Evolutionary conservation across 345 rosid genomes (phyloP).

Genomic region (Microthlaspi erraticum): DNA sequence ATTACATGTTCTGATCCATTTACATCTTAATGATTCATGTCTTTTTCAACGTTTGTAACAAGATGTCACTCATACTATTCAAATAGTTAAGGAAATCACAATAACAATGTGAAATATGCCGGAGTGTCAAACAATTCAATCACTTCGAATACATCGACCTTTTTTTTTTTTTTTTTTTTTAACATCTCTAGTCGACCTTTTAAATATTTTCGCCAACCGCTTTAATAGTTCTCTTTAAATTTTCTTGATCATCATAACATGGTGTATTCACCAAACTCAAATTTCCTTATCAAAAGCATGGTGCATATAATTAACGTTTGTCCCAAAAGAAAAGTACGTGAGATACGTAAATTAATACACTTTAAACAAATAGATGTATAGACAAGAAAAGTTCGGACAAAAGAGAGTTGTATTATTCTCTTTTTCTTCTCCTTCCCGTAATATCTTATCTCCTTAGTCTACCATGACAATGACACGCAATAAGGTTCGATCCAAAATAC

Average conservation of each 20-base stretch:
- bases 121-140: constrained; percentile 1
- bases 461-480: not conserved
- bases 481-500: constrained; percentile 2
- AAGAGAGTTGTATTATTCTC: not conserved
- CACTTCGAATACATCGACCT: not conserved
- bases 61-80: not conserved
- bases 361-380: not conserved
- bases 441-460: not conserved
- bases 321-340: not conserved
- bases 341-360: not conserved
- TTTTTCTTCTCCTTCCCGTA: not conserved
- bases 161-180: too few relatives aligned
- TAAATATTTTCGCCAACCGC: not conserved
- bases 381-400: not conserved
- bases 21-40: not conserved
- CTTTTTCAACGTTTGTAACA: not conserved
- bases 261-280: constrained; percentile 12
- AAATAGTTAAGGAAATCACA: not conserved
- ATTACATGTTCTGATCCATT: too few relatives aligned
- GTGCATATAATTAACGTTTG: not conserved
- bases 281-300: not conserved
- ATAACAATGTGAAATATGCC: not conserved
- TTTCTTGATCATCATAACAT: not conserved
- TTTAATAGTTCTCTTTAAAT: not conserved
- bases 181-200: not conserved